Evolutionary conservation across 495 filamentous ascomycete species (phyloP).

Genomic region (Friedmanniomyces simplex): DNA sequence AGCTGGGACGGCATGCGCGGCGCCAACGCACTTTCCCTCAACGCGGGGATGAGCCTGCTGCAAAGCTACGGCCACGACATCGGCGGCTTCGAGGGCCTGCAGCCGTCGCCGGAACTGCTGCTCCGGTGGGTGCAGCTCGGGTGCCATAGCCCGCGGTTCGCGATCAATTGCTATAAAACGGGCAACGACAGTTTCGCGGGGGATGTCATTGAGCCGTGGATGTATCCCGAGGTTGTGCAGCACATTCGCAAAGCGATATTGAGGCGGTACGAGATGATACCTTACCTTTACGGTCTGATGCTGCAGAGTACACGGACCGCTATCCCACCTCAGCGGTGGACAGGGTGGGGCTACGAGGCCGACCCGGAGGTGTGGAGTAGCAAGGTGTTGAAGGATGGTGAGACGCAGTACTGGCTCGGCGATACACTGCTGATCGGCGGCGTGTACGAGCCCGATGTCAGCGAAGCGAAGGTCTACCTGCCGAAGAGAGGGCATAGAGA

Average conservation of each 20-base stretch:
- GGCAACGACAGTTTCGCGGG: constrained; percentile 49
- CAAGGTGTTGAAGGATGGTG: constrained; percentile 41
- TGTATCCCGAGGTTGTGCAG: constrained; percentile 54
- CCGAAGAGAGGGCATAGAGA: constrained; percentile 39
- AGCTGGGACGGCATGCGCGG: too few relatives aligned
- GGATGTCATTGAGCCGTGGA: constrained; percentile 63
- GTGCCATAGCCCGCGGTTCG: constrained; percentile 56
- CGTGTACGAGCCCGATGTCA: constrained; percentile 49
- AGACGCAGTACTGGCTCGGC: constrained; percentile 62
- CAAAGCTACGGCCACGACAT: constrained; percentile 59
- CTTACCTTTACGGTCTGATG: constrained; percentile 55
- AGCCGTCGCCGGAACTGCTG: constrained; percentile 56
- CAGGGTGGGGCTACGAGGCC: constrained; percentile 55
- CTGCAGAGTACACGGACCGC: constrained; percentile 49
- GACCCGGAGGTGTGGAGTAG: constrained; percentile 53
- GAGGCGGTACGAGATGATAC: constrained; percentile 57
- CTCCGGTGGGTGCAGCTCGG: constrained; percentile 62
- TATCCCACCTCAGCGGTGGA: constrained; percentile 54
- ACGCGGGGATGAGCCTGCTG: constrained; percentile 54
- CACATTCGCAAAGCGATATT: constrained; percentile 52
- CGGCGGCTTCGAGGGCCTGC: constrained; percentile 61
- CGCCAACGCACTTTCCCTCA: constrained; percentile 53
- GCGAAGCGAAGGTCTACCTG: constrained; percentile 47
- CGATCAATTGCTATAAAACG: constrained; percentile 69
- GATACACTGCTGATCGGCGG: constrained; percentile 55